Conservation (phyloP, 139 green algal species). For the Picochlorum sp. region DNA sequence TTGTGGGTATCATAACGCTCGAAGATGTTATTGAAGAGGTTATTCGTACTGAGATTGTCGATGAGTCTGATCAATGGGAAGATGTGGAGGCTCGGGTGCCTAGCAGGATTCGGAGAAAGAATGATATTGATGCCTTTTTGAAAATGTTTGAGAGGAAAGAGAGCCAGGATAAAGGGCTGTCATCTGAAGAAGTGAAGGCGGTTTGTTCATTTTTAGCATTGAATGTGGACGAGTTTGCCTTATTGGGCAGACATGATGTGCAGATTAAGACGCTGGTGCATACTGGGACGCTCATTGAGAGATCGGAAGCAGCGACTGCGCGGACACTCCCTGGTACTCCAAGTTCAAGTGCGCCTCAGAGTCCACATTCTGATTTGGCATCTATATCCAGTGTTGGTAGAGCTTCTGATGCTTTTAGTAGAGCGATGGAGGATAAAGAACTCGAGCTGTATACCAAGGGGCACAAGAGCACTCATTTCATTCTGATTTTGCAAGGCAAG, state of each 20-base stretch:
- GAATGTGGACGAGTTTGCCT: slow-evolving; percentile 7
- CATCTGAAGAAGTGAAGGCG: slow-evolving; percentile 35
- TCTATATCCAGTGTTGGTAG: not conserved
- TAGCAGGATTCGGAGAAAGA: not conserved
- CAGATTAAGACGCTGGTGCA: not conserved
- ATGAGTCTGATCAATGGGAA: slow-evolving; percentile 45
- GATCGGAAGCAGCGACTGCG: not conserved
- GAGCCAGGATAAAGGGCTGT: slow-evolving; percentile 12
- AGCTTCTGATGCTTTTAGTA: not conserved
- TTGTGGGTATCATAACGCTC: slow-evolving; percentile 56
- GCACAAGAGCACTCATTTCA: not conserved
- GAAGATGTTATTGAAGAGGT: slow-evolving; percentile 58
- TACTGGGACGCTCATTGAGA: not conserved
- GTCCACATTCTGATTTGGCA: not conserved
- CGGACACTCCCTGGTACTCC: not conserved
- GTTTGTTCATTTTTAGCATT: slow-evolving; percentile 37
- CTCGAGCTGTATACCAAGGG: not conserved
- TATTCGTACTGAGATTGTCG: slow-evolving; percentile 41
- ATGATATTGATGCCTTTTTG: slow-evolving; percentile 34
- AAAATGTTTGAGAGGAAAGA: slow-evolving; percentile 46
- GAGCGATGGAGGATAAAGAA: not conserved
- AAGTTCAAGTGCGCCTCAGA: not conserved
- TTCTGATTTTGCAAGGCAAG: slow-evolving; percentile 4
- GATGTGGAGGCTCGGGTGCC: slow-evolving; percentile 16
- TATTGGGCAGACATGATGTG: not conserved